phyloP scores from a whole-genome alignment of 2,329 filamentous ascomycete species.

The Penicillium polonicum region DNA sequence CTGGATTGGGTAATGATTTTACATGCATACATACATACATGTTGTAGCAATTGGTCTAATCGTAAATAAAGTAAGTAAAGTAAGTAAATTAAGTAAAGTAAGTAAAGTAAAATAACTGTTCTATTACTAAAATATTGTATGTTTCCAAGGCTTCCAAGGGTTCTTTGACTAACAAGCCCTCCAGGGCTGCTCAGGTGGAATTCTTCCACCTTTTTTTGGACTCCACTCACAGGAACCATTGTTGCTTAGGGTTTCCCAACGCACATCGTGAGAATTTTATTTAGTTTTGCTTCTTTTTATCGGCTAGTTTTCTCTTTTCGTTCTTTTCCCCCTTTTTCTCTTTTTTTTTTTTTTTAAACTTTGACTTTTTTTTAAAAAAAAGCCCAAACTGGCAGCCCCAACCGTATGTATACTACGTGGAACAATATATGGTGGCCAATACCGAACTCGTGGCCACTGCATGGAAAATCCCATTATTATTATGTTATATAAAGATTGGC shows the following conservation, averaged over 20 bases:
- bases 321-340: neutral
- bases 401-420: neutral
- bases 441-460: neutral
- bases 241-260: neutral
- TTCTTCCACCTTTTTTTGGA: neutral
- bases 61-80: neutral
- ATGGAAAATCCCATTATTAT: neutral
- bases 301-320: neutral
- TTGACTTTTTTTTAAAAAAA: neutral
- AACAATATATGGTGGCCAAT: neutral
- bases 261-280: neutral
- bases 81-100: neutral
- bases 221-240: neutral
- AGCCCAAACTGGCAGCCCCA: constrained; percentile 5
- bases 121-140: neutral
- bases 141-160: neutral
- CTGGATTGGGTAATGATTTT: neutral
- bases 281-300: neutral
- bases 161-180: neutral
- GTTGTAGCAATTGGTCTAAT: neutral
- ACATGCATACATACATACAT: neutral
- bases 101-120: neutral
- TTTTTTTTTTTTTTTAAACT: neutral
- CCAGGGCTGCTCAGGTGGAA: neutral
- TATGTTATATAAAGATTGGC: neutral